Percentiles rank a stretch among this genome's conserved stretches.
Evolutionary conservation across 2,329 filamentous ascomycete genomes (phyloP).

Genomic region (Mollisia scopiformis): DNA sequence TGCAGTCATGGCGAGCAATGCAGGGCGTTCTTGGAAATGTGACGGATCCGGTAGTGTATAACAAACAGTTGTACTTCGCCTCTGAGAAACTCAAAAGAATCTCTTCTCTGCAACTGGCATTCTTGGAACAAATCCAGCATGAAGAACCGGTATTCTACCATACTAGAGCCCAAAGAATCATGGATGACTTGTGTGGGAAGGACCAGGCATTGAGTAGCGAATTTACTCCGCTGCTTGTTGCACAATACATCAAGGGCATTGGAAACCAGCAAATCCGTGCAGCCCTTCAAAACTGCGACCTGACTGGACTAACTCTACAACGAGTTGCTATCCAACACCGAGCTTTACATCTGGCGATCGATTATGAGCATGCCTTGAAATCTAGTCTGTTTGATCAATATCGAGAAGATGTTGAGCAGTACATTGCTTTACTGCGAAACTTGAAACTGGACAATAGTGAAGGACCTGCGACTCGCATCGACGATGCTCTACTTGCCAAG

Average conservation of each 20-base stretch:
- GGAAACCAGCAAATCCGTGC: slow-evolving; percentile 48
- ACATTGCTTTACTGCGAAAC: slow-evolving; percentile 53
- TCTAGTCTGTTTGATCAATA: slow-evolving; percentile 49
- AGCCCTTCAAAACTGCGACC: slow-evolving; percentile 36
- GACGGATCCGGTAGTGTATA: slow-evolving; percentile 51
- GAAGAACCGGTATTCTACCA: slow-evolving; percentile 57
- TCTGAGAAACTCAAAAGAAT: slow-evolving; percentile 54
- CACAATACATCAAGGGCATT: slow-evolving; percentile 58
- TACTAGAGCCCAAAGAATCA: slow-evolving; percentile 45
- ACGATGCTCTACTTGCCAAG: slow-evolving; percentile 24
- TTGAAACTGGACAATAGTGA: slow-evolving; percentile 36
- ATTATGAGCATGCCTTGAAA: slow-evolving; percentile 57
- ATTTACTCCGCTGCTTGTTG: slow-evolving; percentile 38
- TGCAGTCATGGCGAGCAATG: slow-evolving; percentile 50
- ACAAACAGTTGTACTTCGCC: slow-evolving; percentile 53
- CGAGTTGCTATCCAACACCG: slow-evolving; percentile 48
- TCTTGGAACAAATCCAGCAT: slow-evolving; percentile 55
- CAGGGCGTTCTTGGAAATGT: slow-evolving; percentile 38
- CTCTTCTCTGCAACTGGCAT: slow-evolving; percentile 54
- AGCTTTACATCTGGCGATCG: slow-evolving; percentile 55
- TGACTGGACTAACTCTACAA: slow-evolving; percentile 39
- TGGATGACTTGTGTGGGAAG: slow-evolving; percentile 37
- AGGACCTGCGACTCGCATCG: slow-evolving; percentile 10
- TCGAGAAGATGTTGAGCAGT: slow-evolving; percentile 45
- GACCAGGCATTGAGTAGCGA: slow-evolving; percentile 19